Evolutionary conservation across 768 basidiomycete species (phyloP).

Genomic region (Lactarius pseudohatsudake): DNA sequence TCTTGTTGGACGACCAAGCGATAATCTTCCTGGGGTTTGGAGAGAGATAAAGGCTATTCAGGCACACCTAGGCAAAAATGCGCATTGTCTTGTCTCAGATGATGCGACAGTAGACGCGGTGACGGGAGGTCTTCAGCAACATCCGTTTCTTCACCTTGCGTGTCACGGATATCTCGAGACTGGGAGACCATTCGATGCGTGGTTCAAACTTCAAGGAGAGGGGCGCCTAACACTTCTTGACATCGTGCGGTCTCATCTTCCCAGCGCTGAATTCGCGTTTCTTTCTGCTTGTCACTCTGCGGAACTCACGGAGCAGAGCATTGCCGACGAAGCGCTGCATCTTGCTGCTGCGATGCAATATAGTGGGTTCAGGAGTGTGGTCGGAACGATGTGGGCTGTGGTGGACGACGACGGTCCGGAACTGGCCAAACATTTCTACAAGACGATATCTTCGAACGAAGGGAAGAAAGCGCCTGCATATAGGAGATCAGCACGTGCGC

Average conservation of each 20-base stretch:
- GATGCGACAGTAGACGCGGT: neutral
- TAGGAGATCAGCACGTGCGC: conserved; percentile 1
- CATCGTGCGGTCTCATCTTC: neutral
- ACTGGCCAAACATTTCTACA: conserved; percentile 17
- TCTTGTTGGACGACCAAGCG: neutral
- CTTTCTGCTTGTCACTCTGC: conserved; percentile 17
- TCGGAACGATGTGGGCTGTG: conserved; percentile 25
- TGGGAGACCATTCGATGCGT: conserved; percentile 3
- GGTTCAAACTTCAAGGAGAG: conserved; percentile 2
- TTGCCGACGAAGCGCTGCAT: conserved; percentile 7
- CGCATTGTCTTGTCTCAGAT: neutral
- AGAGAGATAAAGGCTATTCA: neutral
- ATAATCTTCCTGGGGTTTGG: neutral
- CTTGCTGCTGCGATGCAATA: conserved; percentile 18
- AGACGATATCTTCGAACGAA: neutral
- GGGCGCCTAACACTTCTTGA: neutral
- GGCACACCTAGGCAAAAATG: neutral
- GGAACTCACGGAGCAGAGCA: neutral
- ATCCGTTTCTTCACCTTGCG: conserved; percentile 5
- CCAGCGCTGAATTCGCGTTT: conserved; percentile 11
- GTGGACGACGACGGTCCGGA: conserved; percentile 15
- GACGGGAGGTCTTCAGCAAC: neutral
- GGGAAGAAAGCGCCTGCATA: neutral
- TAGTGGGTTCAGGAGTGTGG: conserved; percentile 19
- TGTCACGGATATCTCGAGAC: conserved; percentile 10